These are phyloP conservation scores for Pseudogymnoascus sp. DNA, from an alignment of 2,329 filamentous ascomycete genomes.

Conservation along the genomic window DNA sequence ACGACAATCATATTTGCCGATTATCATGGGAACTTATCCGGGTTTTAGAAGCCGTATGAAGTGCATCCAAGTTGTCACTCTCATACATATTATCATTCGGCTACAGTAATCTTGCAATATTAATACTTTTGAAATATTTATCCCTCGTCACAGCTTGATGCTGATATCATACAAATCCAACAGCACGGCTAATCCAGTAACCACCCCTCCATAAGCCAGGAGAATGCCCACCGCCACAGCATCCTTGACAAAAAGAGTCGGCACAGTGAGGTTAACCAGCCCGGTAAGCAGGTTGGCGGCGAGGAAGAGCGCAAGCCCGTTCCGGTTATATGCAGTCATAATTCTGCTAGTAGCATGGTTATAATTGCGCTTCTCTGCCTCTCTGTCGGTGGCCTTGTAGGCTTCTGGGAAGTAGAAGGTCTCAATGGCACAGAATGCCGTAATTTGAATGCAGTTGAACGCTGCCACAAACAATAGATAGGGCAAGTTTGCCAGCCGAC, in stretches of 20 bases:
- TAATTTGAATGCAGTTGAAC: conserved; percentile 79
- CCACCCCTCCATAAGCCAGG: conserved; percentile 57
- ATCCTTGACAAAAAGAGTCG: conserved; percentile 66
- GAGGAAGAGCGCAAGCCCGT: conserved; percentile 78
- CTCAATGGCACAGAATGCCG: conserved; percentile 72
- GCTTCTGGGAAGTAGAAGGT: conserved; percentile 67
- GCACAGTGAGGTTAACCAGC: conserved; percentile 76
- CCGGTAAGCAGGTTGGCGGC: conserved; percentile 86
- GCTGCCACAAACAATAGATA: conserved; percentile 90
- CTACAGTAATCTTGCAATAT: not conserved
- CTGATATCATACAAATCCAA: conserved; percentile 60
- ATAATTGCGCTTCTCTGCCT: conserved; percentile 56
- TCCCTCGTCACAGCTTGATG: conserved; percentile 54
- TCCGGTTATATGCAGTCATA: conserved; percentile 79
- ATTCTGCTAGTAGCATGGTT: conserved; percentile 69
- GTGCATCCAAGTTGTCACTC: not conserved
- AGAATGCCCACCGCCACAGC: conserved; percentile 65
- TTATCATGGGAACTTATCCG: not conserved
- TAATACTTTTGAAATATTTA: not conserved
- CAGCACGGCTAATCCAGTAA: conserved; percentile 61
- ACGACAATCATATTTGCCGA: not conserved
- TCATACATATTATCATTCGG: not conserved
- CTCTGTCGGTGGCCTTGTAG: conserved; percentile 48
- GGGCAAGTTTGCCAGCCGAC: conserved; percentile 83
- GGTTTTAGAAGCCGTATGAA: not conserved